These are phyloP conservation scores for Podospora sp. DNA, from an alignment of 495 filamentous ascomycete species.

Conservation along the genomic window DNA sequence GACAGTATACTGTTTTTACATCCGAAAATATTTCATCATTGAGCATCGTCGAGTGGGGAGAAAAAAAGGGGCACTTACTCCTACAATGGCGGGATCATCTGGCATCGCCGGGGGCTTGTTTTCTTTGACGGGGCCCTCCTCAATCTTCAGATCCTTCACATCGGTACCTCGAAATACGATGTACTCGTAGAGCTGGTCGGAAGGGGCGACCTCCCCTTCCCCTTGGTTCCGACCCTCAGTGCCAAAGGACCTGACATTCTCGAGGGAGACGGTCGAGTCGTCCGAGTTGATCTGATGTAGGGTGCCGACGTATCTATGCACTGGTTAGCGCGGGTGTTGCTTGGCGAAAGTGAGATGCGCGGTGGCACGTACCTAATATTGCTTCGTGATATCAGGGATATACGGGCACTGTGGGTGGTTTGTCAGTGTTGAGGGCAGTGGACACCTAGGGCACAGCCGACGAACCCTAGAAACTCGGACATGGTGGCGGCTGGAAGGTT, in stretches of 20 bases:
- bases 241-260: constrained; percentile 90
- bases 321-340: constrained; percentile 16
- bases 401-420: constrained; percentile 60
- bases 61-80: constrained; percentile 66
- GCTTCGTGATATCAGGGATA: constrained; percentile 93
- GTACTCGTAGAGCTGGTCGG: constrained; percentile 91
- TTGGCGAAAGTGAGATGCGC: constrained; percentile 12
- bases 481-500: constrained; percentile 30
- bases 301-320: constrained; percentile 82
- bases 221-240: constrained; percentile 87
- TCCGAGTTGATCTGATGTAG: constrained; percentile 98
- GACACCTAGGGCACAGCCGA: constrained; percentile 17
- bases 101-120: constrained; percentile 76
- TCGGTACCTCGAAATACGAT: constrained; percentile 98
- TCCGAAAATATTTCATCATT: constrained; percentile 85
- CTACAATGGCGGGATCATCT: constrained; percentile 95
- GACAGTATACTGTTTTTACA: constrained; percentile 71
- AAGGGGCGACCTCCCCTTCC: constrained; percentile 77
- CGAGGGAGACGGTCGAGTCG: constrained; percentile 90
- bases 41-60: constrained; percentile 17
- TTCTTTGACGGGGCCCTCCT: constrained; percentile 73
- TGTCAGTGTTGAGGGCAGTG: constrained; percentile 30
- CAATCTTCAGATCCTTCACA: constrained; percentile 95
- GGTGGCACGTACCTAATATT: constrained; percentile 77
- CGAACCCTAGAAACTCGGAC: constrained; percentile 58